Conservation (phyloP, 345 rosid genomes). For the Camelina neglecta region DNA sequence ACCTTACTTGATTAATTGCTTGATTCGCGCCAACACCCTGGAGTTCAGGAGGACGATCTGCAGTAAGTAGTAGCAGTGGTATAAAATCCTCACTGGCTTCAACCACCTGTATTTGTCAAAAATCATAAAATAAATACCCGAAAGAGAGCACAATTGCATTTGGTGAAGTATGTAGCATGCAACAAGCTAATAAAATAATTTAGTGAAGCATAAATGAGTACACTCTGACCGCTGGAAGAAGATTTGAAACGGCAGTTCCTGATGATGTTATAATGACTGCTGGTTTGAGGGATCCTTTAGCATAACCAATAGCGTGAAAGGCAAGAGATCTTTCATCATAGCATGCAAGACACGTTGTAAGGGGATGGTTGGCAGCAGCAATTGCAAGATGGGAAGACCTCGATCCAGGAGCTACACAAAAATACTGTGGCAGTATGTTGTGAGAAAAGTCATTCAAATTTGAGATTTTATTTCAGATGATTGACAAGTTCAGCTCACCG, state of each 20-base stretch:
- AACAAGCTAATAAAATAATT: conserved; percentile 15
- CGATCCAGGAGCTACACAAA: conserved; percentile 97
- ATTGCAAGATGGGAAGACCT: conserved; percentile 94
- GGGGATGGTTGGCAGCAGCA: conserved; percentile 88
- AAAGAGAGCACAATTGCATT: conserved; percentile 12
- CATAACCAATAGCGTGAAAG: conserved; percentile 92
- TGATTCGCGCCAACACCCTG: conserved; percentile 93
- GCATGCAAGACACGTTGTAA: conserved; percentile 75
- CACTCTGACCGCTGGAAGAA: conserved; percentile 91
- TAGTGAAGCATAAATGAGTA: conserved; percentile 21
- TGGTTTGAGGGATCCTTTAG: conserved; percentile 80
- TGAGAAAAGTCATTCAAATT: conserved; percentile 46
- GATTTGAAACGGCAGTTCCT: conserved; percentile 98
- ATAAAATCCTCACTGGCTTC: conserved; percentile 97
- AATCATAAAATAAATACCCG: conserved; percentile 9
- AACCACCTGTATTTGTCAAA: conserved; percentile 67
- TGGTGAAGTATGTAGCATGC: conserved; percentile 20
- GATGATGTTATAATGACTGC: conserved; percentile 91
- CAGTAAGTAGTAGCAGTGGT: conserved; percentile 85
- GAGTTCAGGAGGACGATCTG: conserved; percentile 99
- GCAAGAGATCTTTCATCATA: conserved; percentile 96
- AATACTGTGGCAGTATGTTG: conserved; percentile 62
- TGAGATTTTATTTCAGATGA: conserved; percentile 22
- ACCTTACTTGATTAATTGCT: conserved; percentile 84
- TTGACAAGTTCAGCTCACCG: conserved; percentile 55